phyloP scores from a whole-genome alignment of 2,329 filamentous ascomycete species.

The Trichophyton verrucosum region DNA sequence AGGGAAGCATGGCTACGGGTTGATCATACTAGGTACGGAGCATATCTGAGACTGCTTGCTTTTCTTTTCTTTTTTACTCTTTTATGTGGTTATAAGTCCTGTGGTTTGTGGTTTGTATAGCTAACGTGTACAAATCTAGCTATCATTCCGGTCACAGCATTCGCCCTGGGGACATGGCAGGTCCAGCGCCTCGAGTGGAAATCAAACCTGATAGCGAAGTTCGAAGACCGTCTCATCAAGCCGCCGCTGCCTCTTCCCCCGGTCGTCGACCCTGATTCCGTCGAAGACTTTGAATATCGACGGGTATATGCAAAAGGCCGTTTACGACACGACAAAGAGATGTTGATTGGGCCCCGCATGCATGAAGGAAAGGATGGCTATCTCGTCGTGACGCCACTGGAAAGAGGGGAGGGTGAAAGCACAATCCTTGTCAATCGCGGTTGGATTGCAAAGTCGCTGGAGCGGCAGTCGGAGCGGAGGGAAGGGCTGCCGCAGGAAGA shows the following conservation, averaged over 20 bases:
- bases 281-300: conserved; percentile 85
- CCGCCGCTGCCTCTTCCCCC: conserved; percentile 76
- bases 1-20: conserved; percentile 62
- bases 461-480: conserved; percentile 49
- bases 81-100: conserved; percentile 8
- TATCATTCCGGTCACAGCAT: conserved; percentile 82
- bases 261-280: conserved; percentile 63
- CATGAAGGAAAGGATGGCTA: conserved; percentile 82
- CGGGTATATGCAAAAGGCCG: conserved; percentile 62
- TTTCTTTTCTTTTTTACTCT: conserved; percentile 9
- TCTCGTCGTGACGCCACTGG: conserved; percentile 81
- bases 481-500: conserved; percentile 56
- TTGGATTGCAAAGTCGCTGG: conserved; percentile 73
- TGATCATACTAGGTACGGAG: conserved; percentile 58
- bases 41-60: background rate
- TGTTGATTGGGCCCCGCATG: conserved; percentile 86
- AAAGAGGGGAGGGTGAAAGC: conserved; percentile 48
- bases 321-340: conserved; percentile 81
- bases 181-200: conserved; percentile 90
- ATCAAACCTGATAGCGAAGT: conserved; percentile 76
- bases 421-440: conserved; percentile 81
- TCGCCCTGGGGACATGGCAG: conserved; percentile 87
- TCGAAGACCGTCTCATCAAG: conserved; percentile 81
- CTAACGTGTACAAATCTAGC: conserved; percentile 31
- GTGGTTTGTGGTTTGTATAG: background rate